A percentile compares a stretch with the other conserved stretches of the same genome.
These are phyloP conservation scores for Capsella bursapastoris DNA, from an alignment of 345 rosid genomes.

Conservation along the genomic window DNA sequence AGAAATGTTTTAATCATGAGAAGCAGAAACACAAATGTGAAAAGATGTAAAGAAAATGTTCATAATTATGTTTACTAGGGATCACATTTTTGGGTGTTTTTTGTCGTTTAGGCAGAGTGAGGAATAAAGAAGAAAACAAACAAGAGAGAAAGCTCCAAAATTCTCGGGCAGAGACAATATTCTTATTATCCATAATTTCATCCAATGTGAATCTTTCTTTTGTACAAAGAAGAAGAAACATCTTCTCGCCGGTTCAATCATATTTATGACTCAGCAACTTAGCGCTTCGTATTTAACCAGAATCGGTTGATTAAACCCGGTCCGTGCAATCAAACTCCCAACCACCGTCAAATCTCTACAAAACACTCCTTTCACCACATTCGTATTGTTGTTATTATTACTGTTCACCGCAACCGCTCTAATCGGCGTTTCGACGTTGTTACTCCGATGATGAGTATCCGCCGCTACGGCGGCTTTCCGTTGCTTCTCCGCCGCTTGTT, in stretches of 20 bases:
- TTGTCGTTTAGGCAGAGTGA: constrained; percentile 18
- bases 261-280: constrained; percentile 61
- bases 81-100: background rate
- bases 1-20: background rate
- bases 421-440: constrained; percentile 18
- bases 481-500: constrained; percentile 73
- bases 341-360: constrained; percentile 86
- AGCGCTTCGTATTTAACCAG: constrained; percentile 87
- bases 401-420: constrained; percentile 10
- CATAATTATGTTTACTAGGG: background rate
- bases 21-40: constrained; percentile 17
- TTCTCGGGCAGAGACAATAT: constrained; percentile 46
- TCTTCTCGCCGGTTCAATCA: background rate
- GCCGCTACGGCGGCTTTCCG: constrained; percentile 42
- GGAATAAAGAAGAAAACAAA: constrained; percentile 31
- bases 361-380: constrained; percentile 81
- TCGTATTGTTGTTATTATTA: constrained; percentile 35
- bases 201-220: constrained; percentile 43
- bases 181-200: constrained; percentile 46
- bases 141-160: constrained; percentile 45
- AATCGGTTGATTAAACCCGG: constrained; percentile 78
- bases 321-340: constrained; percentile 76
- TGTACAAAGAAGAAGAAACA: background rate
- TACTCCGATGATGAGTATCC: constrained; percentile 42
- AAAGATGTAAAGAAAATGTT: background rate